Conservation (phyloP, 352 stramenopile genomes). For the Phytopythium oedochilum region DNA sequence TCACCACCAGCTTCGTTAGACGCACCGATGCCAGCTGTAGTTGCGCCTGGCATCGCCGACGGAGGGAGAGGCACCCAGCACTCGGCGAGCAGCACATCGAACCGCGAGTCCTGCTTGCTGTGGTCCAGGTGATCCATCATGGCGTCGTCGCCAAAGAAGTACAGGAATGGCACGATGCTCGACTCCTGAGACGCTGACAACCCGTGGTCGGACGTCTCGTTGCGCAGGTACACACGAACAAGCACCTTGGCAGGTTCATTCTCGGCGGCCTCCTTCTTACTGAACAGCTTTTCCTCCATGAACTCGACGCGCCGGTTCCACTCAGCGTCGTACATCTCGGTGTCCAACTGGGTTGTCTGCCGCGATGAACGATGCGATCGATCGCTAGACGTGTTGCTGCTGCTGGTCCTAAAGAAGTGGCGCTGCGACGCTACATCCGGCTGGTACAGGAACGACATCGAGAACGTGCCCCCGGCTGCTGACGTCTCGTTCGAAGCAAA, state of each 20-base stretch:
- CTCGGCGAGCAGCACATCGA: conserved; percentile 71
- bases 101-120: conserved; percentile 79
- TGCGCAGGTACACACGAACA: conserved; percentile 70
- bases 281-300: conserved; percentile 33
- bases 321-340: conserved; percentile 55
- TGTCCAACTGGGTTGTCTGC: neutral
- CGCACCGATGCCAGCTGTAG: neutral
- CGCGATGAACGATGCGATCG: neutral
- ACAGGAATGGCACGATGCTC: conserved; percentile 84
- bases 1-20: neutral
- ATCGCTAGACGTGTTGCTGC: neutral
- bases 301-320: conserved; percentile 86
- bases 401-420: conserved; percentile 1
- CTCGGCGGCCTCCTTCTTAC: conserved; percentile 12
- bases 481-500: conserved; percentile 2
- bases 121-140: conserved; percentile 87
- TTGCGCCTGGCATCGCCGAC: conserved; percentile 23
- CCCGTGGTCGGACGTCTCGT: conserved; percentile 71
- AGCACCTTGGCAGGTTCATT: conserved; percentile 42
- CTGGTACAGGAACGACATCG: conserved; percentile 70
- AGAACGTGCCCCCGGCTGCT: conserved; percentile 27
- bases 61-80: conserved; percentile 69
- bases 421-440: conserved; percentile 11
- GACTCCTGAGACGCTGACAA: conserved; percentile 72
- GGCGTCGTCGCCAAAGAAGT: conserved; percentile 84